Evolutionary conservation across 1,284 basidiomycete genomes (phyloP).

Genomic region (Apiotrichum gamsii): DNA sequence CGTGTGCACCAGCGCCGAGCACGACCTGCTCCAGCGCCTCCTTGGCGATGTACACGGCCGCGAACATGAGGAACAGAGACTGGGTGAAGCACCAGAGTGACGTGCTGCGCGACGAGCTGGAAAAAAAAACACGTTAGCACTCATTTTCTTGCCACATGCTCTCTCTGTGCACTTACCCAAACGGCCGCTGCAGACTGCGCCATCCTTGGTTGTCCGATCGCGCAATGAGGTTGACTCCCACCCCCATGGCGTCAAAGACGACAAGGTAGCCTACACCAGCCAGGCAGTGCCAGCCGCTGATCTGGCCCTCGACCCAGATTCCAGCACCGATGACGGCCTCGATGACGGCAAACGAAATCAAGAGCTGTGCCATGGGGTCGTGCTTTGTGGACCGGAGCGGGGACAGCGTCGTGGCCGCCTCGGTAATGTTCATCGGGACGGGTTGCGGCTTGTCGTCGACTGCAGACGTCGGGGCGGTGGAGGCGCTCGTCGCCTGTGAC

Average conservation of each 20-base stretch:
- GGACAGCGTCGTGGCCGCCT: constrained; percentile 21
- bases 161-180: constrained; percentile 57
- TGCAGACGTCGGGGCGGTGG: constrained; percentile 14
- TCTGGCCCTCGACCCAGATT: constrained; percentile 88
- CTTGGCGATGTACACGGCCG: constrained; percentile 86
- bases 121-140: constrained; percentile 1
- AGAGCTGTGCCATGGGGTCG: constrained; percentile 43
- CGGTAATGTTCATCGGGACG: constrained; percentile 19
- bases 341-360: constrained; percentile 45
- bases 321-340: constrained; percentile 53
- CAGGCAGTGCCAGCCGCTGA: constrained; percentile 74
- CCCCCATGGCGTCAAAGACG: constrained; percentile 85
- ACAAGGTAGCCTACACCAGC: constrained; percentile 93
- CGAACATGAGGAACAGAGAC: constrained; percentile 81
- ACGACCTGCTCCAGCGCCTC: constrained; percentile 81
- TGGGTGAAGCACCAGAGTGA: constrained; percentile 80
- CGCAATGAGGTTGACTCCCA: constrained; percentile 57
- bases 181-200: constrained; percentile 52
- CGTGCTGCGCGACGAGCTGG: constrained; percentile 64
- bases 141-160: too few species aligned
- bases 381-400: constrained; percentile 31
- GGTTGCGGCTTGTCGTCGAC: constrained; percentile 14
- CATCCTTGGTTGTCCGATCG: constrained; percentile 31
- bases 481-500: constrained; percentile 24
- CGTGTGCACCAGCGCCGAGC: constrained; percentile 53